Evolutionary conservation across 1,284 basidiomycete species (phyloP), one percentile per base, ranked within the genome.

Genomic region (Sutorius eximius): DNA sequence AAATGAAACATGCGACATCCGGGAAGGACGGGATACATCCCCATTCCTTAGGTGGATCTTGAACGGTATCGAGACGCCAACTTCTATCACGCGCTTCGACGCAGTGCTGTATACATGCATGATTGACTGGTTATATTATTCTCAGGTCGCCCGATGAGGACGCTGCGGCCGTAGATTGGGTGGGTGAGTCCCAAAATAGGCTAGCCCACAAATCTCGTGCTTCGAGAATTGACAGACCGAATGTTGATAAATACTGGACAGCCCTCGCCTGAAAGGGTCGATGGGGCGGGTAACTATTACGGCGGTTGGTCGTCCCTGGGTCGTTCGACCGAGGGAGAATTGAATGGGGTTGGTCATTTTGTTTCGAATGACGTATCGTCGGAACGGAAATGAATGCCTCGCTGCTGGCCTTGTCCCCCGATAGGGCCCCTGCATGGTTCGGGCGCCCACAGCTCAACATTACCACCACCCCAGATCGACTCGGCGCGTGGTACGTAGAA

Each of bases 351-450:
- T 57, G 18, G 32, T 24, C 32, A 32, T 30, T 24, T 22, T 57
- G 7, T 38, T 33, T 30, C 18, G 5, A 18, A 15, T 56, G 32
- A 52, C 52, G 53, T 47, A 38, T 51, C 32, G 18, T 61, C 40
- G 44, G 49, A 34, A 49, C 61, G 60, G 55, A 61, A 52, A 61
- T 64, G 61, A 64, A 59, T 6, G 2, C 41, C 30, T 48, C 27
- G 12, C n/a, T 22, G 16, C 22, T 20, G 9, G 3, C 15, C 44
- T 16, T 51, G 37, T 27, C 45, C 18, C 18, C 7, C 29, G 45
- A 56, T 37, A 13, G 33, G 32, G 20, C 27, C 45, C 58, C 40
- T 40, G 13, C 15, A 6, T 15, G 12, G 20, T 16, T 37, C 4
- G 11, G 15, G 32, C 10, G 36, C 44, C 46, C 33, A 36, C 24